phyloP scores from a whole-genome alignment of 1,139 yeast genomes.

The Geotrichum cucujoidarum region DNA sequence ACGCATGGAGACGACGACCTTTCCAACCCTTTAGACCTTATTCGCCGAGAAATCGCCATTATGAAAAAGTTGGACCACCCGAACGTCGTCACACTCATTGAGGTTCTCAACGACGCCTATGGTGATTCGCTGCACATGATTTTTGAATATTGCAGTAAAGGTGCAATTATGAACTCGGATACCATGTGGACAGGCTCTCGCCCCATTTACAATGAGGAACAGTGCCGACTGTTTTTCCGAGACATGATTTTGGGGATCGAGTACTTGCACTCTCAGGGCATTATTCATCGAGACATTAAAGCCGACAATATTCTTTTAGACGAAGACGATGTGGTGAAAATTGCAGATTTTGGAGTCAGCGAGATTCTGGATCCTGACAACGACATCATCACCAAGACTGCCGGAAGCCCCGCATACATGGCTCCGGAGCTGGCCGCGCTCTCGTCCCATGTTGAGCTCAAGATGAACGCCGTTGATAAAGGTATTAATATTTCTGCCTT shows the following conservation, averaged over 20 bases:
- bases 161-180: constrained; percentile 35
- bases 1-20: constrained; percentile 3
- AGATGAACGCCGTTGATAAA: constrained; percentile 39
- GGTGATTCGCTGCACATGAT: constrained; percentile 66
- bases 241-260: constrained; percentile 87
- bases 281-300: constrained; percentile 90
- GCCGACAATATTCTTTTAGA: constrained; percentile 84
- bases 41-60: constrained; percentile 78
- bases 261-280: constrained; percentile 87
- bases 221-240: constrained; percentile 50
- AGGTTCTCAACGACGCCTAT: constrained; percentile 69
- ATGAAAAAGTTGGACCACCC: constrained; percentile 74
- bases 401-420: constrained; percentile 81
- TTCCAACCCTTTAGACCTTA: constrained; percentile 33
- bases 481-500: constrained; percentile 52
- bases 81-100: constrained; percentile 79
- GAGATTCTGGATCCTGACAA: constrained; percentile 58
- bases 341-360: constrained; percentile 92
- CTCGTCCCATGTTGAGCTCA: constrained; percentile 21
- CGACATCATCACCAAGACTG: constrained; percentile 49
- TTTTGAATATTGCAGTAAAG: constrained; percentile 62
- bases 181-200: constrained; percentile 21
- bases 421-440: constrained; percentile 75
- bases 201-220: constrained; percentile 36
- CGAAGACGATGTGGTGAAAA: constrained; percentile 72